Conservation (phyloP, 225 moss, liverwort and hornwort genomes). For the Polytrichum commune region DNA sequence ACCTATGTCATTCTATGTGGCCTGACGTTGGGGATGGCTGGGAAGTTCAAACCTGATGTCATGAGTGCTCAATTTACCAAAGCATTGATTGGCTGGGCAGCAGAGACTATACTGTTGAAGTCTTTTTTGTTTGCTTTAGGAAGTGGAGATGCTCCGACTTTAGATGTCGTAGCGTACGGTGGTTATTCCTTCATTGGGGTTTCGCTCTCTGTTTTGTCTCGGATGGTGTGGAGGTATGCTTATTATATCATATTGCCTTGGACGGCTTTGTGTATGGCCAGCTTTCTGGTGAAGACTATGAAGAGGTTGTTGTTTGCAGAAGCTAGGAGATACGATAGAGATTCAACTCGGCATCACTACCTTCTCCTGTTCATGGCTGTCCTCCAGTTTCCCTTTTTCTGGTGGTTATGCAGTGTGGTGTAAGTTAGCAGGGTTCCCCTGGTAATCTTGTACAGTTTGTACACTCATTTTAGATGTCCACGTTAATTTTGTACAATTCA, state of each 20-base stretch:
- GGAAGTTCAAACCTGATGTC: slow-evolving; percentile 86
- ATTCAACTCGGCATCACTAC: slow-evolving; percentile 89
- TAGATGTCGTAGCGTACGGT: slow-evolving; percentile 88
- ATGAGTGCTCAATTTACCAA: slow-evolving; percentile 78
- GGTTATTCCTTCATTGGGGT: slow-evolving; percentile 91
- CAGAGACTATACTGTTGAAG: slow-evolving; percentile 69
- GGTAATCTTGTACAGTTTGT: slow-evolving; percentile 11
- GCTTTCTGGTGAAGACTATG: slow-evolving; percentile 89
- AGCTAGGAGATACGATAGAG: slow-evolving; percentile 87
- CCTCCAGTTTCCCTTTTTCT: slow-evolving; percentile 77
- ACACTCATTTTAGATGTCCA: background rate
- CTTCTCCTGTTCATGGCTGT: slow-evolving; percentile 81
- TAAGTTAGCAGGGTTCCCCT: slow-evolving; percentile 9
- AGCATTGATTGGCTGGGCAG: slow-evolving; percentile 74
- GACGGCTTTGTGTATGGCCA: slow-evolving; percentile 86
- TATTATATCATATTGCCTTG: slow-evolving; percentile 63
- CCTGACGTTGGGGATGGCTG: slow-evolving; percentile 62
- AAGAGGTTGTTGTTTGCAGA: slow-evolving; percentile 92
- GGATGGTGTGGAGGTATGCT: slow-evolving; percentile 66
- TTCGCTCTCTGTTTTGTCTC: slow-evolving; percentile 57
- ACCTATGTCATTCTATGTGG: slow-evolving; percentile 84
- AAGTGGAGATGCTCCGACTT: slow-evolving; percentile 76
- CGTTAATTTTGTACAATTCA: no score
- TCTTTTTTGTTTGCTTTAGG: slow-evolving; percentile 64
- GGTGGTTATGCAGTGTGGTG: slow-evolving; percentile 64